phyloP scores from a whole-genome alignment of 2,329 filamentous ascomycete species.

The Knufia fluminis region DNA sequence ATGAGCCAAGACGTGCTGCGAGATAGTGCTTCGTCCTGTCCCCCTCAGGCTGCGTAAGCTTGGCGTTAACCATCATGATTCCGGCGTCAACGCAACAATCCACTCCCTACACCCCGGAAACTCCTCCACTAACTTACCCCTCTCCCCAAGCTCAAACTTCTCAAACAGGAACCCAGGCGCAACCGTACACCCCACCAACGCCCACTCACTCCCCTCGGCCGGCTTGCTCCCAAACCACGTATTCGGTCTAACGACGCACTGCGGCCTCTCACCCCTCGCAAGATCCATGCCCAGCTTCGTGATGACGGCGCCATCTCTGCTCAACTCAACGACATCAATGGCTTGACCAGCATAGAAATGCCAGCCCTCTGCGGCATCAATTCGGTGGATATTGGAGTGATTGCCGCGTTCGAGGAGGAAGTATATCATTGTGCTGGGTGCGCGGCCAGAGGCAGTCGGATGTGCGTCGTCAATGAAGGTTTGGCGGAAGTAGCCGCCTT shows the following conservation, averaged over 20 bases:
- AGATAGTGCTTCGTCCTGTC: no score
- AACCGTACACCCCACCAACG: constrained; percentile 61
- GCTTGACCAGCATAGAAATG: constrained; percentile 13
- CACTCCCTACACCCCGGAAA: constrained; percentile 1
- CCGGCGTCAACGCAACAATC: constrained; percentile 2
- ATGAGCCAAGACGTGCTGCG: no score
- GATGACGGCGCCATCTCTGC: constrained; percentile 46
- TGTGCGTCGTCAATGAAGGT: constrained; percentile 54
- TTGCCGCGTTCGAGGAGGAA: constrained; percentile 55
- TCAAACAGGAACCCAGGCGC: constrained; percentile 56
- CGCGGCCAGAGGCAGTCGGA: constrained; percentile 38
- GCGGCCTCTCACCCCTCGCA: constrained; percentile 49
- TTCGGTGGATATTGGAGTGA: constrained; percentile 56
- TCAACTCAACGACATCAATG: constrained; percentile 45
- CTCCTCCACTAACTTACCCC: constrained; percentile 9
- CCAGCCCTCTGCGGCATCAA: constrained; percentile 46
- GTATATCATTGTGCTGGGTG: constrained; percentile 49
- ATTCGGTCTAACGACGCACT: constrained; percentile 50
- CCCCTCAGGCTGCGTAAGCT: no score
- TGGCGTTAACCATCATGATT: no score
- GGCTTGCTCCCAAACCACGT: constrained; percentile 2
- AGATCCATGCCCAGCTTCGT: constrained; percentile 32
- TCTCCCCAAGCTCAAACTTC: constrained; percentile 17
- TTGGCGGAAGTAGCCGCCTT: constrained; percentile 57
- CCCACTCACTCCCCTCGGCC: constrained; percentile 54